Evolutionary conservation across 1,139 yeast genomes (phyloP).

Genomic region (Arxiozyma bovina): DNA sequence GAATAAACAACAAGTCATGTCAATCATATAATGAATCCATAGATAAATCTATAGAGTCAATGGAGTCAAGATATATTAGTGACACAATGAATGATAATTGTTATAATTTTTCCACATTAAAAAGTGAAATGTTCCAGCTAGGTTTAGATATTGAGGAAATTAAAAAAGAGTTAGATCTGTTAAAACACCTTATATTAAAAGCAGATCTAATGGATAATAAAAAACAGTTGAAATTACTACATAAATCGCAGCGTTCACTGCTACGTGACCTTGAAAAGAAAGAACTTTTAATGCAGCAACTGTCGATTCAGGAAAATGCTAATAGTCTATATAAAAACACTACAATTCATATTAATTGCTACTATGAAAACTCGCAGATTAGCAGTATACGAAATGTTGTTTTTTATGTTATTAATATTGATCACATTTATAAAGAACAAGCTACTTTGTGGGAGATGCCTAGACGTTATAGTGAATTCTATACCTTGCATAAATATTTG

Average conservation of each 20-base stretch:
- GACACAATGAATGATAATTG: conserved; percentile 33
- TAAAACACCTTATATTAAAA: conserved; percentile 60
- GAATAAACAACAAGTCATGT: not conserved
- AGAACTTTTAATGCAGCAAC: conserved; percentile 70
- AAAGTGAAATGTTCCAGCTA: conserved; percentile 48
- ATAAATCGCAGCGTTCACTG: conserved; percentile 56
- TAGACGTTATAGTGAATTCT: conserved; percentile 78
- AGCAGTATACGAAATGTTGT: conserved; percentile 55
- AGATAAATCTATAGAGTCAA: not conserved
- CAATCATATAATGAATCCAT: not conserved
- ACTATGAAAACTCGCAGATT: conserved; percentile 41
- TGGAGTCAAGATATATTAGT: conserved; percentile 1
- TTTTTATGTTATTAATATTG: conserved; percentile 70
- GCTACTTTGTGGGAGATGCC: conserved; percentile 87
- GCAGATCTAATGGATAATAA: conserved; percentile 77
- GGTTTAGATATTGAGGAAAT: conserved; percentile 41
- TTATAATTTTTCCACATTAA: conserved; percentile 36
- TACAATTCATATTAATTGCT: conserved; percentile 55
- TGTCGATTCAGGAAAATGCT: conserved; percentile 73
- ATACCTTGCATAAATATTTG: conserved; percentile 58
- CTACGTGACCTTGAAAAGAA: conserved; percentile 62
- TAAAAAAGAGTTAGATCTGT: conserved; percentile 51
- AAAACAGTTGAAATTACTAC: conserved; percentile 57
- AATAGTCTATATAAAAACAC: conserved; percentile 71
- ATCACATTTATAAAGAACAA: conserved; percentile 41